Base-by-base conservation (phyloP, 108 stramenopile genomes). In the Fragilaria crotonensis region DNA sequence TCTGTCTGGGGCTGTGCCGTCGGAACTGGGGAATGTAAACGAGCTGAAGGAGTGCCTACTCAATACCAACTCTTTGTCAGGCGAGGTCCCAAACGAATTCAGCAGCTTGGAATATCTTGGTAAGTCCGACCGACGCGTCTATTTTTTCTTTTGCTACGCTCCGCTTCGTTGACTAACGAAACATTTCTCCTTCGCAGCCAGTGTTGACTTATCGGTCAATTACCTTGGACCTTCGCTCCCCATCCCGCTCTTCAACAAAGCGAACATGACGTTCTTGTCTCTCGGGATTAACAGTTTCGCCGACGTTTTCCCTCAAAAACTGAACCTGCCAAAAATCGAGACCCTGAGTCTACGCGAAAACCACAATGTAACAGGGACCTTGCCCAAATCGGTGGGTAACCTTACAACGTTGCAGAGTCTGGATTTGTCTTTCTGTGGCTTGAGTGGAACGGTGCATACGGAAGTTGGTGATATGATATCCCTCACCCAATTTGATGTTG, bases 401-500 rank as follows among this genome's bases (percentile, higher is more conserved):
- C 48, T 76, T 22, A 3, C 3, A 52, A 23, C 18, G 3, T 25
- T 52, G 3, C 2, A 23, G 25, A 26, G 2, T 26, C 4, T 52
- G 3, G 11, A 3, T 22, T 26, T 52, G 2, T 2, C 2, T 26
- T 25, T 3, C 1, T 25, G 25, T 22, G 18, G 11, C 25, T 62
- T 89, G 61, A 33, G 46, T 44, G 87, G 87, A 17, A 80, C 81
- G 5, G 60, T 77, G 48, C 68, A 63, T 5, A 28, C 68, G 9
- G 57, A 62, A 25, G 33, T 77, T 28, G 76, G 67, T 4, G 17
- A 57, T 3, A 2, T 57, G 29, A 57, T 32, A 22, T 20, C 21
- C 17, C 14, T 57, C 1, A n/a, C 2, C 3, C n/a, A 3, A 1
- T 36, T 41, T 2, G 21, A 57, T 41, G 59, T 70, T 27, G 64